phyloP scores from a whole-genome alignment of 257 asterid genomes.

The Scutellaria galericulata region DNA sequence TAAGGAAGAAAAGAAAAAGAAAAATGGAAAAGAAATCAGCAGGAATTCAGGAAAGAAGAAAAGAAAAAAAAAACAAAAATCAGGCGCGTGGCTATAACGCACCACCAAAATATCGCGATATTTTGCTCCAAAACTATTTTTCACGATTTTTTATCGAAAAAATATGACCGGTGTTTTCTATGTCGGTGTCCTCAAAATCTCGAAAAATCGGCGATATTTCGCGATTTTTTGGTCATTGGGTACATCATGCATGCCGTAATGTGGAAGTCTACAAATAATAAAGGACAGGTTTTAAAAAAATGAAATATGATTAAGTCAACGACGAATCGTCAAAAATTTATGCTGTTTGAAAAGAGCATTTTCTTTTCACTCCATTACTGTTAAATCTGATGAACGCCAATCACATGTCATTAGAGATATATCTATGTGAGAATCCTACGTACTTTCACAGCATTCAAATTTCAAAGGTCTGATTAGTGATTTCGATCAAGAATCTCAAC shows the following conservation, averaged over 20 bases:
- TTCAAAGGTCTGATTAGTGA: background rate
- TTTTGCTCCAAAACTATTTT: no score
- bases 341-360: conserved; percentile 5
- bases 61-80: no score
- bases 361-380: background rate
- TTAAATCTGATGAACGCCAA: background rate
- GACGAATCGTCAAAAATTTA: background rate
- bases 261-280: conserved; percentile 12
- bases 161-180: no score
- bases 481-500: background rate
- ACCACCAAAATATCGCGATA: no score
- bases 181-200: no score
- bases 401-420: background rate
- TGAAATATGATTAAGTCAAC: background rate
- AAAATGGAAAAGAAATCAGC: no score
- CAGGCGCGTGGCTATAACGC: no score
- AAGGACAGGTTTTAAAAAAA: background rate
- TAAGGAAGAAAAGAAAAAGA: no score
- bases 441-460: conserved; percentile 8
- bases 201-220: no score
- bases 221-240: no score
- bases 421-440: background rate
- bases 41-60: no score
- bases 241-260: conserved; percentile 9
- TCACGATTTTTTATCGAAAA: no score